These are phyloP conservation scores for Verticillium alfalfae DNA, from an alignment of 2,329 filamentous ascomycete species.

Conservation along the genomic window DNA sequence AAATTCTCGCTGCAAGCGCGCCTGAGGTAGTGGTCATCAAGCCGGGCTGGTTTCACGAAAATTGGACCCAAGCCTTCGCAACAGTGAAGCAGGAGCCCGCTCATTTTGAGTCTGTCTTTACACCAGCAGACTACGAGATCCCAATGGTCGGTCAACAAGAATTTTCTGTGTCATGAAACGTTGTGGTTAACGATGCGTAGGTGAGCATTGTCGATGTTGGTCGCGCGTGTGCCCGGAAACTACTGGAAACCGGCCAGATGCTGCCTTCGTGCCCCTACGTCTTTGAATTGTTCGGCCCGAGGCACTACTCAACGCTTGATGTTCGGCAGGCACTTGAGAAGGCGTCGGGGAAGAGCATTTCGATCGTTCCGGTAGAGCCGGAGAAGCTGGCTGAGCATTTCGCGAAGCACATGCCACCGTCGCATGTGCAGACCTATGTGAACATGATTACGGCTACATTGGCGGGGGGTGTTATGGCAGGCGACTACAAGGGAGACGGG, in stretches of 20 bases:
- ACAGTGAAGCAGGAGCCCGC: constrained; percentile 14
- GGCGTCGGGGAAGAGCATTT: constrained; percentile 16
- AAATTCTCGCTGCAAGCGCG: constrained; percentile 11
- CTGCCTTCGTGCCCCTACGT: constrained; percentile 7
- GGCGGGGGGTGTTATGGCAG: constrained; percentile 17
- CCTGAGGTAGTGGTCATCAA: constrained; percentile 16
- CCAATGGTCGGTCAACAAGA: constrained; percentile 19
- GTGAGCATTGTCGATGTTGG: constrained; percentile 22
- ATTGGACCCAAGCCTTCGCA: constrained; percentile 10
- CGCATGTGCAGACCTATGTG: constrained; percentile 5
- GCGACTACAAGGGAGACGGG: constrained; percentile 16
- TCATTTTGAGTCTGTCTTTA: constrained; percentile 18
- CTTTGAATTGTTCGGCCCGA: constrained; percentile 21
- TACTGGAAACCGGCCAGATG: constrained; percentile 10
- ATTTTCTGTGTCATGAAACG: background rate
- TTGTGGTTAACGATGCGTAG: constrained; percentile 8
- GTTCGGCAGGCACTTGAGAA: constrained; percentile 19
- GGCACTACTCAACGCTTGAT: constrained; percentile 19
- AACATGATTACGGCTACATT: constrained; percentile 12
- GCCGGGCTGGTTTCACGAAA: constrained; percentile 14
- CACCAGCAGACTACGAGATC: constrained; percentile 20
- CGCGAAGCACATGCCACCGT: constrained; percentile 13
- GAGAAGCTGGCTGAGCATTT: constrained; percentile 18
- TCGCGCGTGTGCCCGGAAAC: constrained; percentile 15
- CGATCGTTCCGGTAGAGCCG: constrained; percentile 14